phyloP scores from a whole-genome alignment of 148 eudicot genomes.

The Camellia sinensis region DNA sequence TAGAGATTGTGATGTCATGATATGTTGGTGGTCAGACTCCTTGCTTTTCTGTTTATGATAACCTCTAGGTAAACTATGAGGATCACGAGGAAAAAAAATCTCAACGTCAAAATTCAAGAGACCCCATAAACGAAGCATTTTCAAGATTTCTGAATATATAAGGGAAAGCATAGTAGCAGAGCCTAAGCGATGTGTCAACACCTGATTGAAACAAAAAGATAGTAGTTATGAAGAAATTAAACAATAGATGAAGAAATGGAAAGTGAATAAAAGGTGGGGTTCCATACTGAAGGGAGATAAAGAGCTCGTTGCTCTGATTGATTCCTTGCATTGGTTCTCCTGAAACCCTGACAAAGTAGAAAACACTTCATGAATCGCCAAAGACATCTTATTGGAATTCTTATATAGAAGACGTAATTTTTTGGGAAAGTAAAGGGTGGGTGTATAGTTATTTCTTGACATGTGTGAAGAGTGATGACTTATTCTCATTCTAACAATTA shows the following conservation, averaged over 20 bases:
- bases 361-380: slow-evolving; percentile 8
- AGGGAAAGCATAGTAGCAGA: slow-evolving; percentile 71
- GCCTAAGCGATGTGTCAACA: slow-evolving; percentile 79
- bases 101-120: slow-evolving; percentile 79
- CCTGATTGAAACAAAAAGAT: slow-evolving; percentile 37
- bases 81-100: slow-evolving; percentile 67
- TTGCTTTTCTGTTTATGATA: slow-evolving; percentile 67
- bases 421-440: not conserved
- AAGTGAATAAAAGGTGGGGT: not conserved
- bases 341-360: slow-evolving; percentile 54
- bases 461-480: not conserved
- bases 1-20: slow-evolving; percentile 66
- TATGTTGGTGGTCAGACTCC: slow-evolving; percentile 69
- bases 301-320: slow-evolving; percentile 59
- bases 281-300: slow-evolving; percentile 86
- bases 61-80: slow-evolving; percentile 64
- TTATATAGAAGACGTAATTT: not conserved
- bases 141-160: slow-evolving; percentile 72
- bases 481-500: not conserved
- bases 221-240: not conserved
- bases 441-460: not conserved
- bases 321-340: slow-evolving; percentile 49
- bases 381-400: not conserved
- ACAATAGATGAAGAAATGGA: not conserved
- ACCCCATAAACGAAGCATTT: slow-evolving; percentile 70